Evolutionary conservation across 305 asterid genomes (phyloP).

Genomic region (Fraxinus xanthoxyloides): DNA sequence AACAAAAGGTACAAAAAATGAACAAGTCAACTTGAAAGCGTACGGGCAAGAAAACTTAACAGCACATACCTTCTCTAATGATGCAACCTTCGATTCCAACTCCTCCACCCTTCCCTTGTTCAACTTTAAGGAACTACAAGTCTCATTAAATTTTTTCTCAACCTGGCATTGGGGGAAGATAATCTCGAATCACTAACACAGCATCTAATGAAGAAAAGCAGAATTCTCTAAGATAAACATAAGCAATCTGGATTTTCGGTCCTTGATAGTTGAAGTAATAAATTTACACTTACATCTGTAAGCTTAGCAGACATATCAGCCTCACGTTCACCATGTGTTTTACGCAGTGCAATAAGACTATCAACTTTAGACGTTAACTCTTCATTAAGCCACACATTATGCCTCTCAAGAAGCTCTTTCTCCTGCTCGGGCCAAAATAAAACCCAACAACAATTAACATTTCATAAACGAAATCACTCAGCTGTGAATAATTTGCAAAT

Average conservation of each 20-base stretch:
- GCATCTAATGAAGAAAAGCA: background rate
- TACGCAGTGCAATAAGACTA: constrained; percentile 63
- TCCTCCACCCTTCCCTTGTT: constrained; percentile 66
- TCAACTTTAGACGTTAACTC: constrained; percentile 69
- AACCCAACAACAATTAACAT: constrained; percentile 5
- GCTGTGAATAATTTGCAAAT: constrained; percentile 2
- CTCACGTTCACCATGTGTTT: constrained; percentile 64
- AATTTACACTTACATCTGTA: constrained; percentile 51
- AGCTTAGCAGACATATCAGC: constrained; percentile 78
- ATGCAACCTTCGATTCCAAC: constrained; percentile 74
- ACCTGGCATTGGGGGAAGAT: constrained; percentile 34
- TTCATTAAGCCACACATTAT: constrained; percentile 67
- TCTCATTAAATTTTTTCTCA: constrained; percentile 61
- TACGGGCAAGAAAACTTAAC: too few relatives aligned
- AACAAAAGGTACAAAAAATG: too few relatives aligned
- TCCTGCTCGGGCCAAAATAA: constrained; percentile 54
- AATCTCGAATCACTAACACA: background rate
- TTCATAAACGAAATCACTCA: constrained; percentile 3
- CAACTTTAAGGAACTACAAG: constrained; percentile 47
- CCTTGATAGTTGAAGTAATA: background rate
- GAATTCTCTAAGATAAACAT: background rate
- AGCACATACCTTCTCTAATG: background rate
- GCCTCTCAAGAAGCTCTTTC: constrained; percentile 62
- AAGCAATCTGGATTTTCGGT: background rate
- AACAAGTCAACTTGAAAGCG: too few relatives aligned